Percentiles rank a stretch among this genome's conserved stretches.
Evolutionary conservation across 176 grass and related monocot species (phyloP).

Genomic region (Pontederia paniculata): DNA sequence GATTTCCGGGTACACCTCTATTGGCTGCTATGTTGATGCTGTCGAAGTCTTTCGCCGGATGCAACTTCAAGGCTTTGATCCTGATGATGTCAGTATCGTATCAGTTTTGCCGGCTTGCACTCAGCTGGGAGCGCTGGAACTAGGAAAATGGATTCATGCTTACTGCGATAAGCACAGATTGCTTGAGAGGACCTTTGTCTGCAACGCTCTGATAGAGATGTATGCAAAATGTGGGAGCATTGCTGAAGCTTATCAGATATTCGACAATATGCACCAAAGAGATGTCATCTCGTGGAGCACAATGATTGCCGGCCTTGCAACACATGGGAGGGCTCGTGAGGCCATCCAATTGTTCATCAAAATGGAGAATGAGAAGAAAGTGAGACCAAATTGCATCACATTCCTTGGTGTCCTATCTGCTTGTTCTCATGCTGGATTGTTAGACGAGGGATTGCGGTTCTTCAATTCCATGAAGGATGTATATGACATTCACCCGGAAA

Average conservation of each 20-base stretch:
- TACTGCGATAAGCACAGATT: constrained; percentile 38
- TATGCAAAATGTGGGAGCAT: constrained; percentile 56
- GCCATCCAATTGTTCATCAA: constrained; percentile 29
- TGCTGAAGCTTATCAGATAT: constrained; percentile 34
- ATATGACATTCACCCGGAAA: constrained; percentile 24
- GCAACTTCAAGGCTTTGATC: constrained; percentile 41
- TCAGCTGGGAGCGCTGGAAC: constrained; percentile 45
- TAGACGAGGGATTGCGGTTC: constrained; percentile 35
- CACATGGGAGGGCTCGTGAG: constrained; percentile 33
- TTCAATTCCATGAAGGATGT: constrained; percentile 30
- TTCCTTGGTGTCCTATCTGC: constrained; percentile 45
- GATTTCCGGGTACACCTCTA: constrained; percentile 40
- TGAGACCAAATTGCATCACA: constrained; percentile 40
- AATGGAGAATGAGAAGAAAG: constrained; percentile 34
- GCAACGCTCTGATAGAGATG: constrained; percentile 62
- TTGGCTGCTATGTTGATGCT: constrained; percentile 17
- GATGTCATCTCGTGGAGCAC: constrained; percentile 71
- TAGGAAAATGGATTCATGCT: constrained; percentile 47
- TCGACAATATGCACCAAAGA: constrained; percentile 26
- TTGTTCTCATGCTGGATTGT: constrained; percentile 47
- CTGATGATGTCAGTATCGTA: constrained; percentile 47
- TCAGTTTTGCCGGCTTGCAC: constrained; percentile 49
- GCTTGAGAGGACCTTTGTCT: constrained; percentile 25
- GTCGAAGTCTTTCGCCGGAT: constrained; percentile 36
- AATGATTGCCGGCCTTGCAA: constrained; percentile 30